Evolutionary conservation across 345 rosid species (phyloP), one percentile per base, ranked within the genome.

Genomic region (Populus euphratica): DNA sequence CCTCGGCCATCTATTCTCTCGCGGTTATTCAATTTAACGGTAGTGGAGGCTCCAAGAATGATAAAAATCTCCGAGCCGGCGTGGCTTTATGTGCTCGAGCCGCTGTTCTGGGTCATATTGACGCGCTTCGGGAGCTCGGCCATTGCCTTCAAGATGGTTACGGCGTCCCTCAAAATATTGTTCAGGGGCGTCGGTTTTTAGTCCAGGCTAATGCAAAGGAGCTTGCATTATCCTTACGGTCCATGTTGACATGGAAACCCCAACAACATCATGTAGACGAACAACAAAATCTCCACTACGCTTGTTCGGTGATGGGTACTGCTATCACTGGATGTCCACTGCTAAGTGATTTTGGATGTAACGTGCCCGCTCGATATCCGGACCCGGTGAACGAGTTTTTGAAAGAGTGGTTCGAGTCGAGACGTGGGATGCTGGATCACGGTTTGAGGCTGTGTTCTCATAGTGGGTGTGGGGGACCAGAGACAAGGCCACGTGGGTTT

Each of bases 401-500:
- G 38, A 88, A 68, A 17, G 92, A 89, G 20, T 91, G 95, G 95
- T 88, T 87, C 71, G 84, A 70, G 73, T 82, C 85, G n/a, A 86
- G 86, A 31, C 20, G 10, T 6, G 79, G 73, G 0, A 74, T 13
- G 18, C 31, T 83, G 9, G 76, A 50, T 44, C 68, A 68, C 5
- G 84, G 78, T 25, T 6, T 88, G 8, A 79, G 88, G 78, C 65
- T 86, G 73, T 89, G 93, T 61, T 90, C 96, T 4, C 83, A 87
- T 11, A 27, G 43, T 8, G 89, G 93, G 8, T 91, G 93, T 65
- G 96, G 96, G 18, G 47, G 82, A 82, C 94, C 99, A 29, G 98
- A 95, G 94, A 91, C 98, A 8, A 81, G 97, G 74, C 62, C 85
- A 3, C 91, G 89, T 33, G 99, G 93, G 86, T 95, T 91, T 44